A percentile compares a stretch with the other conserved stretches of the same genome.
phyloP scores from a whole-genome alignment of 2,329 filamentous ascomycete genomes.

The Phialemonium atrogriseum region DNA sequence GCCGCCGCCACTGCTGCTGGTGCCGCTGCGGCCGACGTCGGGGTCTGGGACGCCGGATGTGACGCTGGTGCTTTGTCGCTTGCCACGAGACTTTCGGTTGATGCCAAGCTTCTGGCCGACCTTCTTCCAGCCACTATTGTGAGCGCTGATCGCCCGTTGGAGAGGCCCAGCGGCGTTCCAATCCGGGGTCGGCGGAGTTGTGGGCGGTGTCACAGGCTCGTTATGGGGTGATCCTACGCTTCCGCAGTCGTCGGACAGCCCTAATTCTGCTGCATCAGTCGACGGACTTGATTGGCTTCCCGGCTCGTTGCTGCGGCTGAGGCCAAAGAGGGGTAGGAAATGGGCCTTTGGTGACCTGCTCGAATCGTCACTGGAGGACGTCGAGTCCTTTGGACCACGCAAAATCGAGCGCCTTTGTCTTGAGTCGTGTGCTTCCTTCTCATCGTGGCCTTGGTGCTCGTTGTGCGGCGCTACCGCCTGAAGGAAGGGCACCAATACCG shows the following conservation, averaged over 20 bases:
- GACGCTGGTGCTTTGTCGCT: constrained; percentile 30
- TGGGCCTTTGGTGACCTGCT: constrained; percentile 34
- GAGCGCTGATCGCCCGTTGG: constrained; percentile 44
- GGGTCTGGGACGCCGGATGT: constrained; percentile 26
- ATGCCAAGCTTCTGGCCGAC: constrained; percentile 54
- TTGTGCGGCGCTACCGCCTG: constrained; percentile 47
- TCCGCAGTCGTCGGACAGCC: constrained; percentile 57
- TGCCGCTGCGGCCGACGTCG: constrained; percentile 26
- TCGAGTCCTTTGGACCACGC: constrained; percentile 27
- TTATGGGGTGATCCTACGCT: constrained; percentile 48
- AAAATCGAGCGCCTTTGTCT: constrained; percentile 30
- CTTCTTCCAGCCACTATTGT: constrained; percentile 56
- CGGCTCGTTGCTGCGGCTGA: constrained; percentile 25
- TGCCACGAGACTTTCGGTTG: constrained; percentile 41
- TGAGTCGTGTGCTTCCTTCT: constrained; percentile 26
- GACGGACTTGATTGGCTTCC: constrained; percentile 34
- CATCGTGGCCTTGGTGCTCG: constrained; percentile 12
- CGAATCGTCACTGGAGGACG: constrained; percentile 23
- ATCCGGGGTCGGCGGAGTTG: constrained; percentile 58
- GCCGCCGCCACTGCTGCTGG: constrained; percentile 20
- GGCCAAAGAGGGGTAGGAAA: constrained; percentile 33
- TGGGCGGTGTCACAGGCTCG: constrained; percentile 68
- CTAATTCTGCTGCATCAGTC: constrained; percentile 34
- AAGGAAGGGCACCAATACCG: constrained; percentile 84
- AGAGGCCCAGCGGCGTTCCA: constrained; percentile 46